A percentile compares a stretch with the other conserved stretches of the same genome.
Conservation (phyloP, 306 rosid genomes). For the Casuarina equisetifolia region DNA sequence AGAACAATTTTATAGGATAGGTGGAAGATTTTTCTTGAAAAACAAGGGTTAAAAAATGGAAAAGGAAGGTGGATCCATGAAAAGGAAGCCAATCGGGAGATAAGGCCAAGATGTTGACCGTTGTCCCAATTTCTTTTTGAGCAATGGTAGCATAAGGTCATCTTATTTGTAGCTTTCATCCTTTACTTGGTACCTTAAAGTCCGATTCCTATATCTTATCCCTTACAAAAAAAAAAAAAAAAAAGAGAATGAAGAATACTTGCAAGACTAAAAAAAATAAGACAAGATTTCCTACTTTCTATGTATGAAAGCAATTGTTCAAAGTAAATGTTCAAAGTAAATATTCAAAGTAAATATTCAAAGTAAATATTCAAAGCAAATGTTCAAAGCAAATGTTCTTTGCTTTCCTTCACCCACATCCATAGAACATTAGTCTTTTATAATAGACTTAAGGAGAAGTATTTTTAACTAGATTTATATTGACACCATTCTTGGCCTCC, state of each 20-base stretch:
- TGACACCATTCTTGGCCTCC: not conserved
- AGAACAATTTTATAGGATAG: not conserved
- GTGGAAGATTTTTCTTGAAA: not conserved
- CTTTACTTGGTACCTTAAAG: conserved; percentile 20
- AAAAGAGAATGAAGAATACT: conserved; percentile 31
- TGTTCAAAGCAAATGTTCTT: conserved; percentile 46
- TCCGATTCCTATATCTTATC: conserved; percentile 29
- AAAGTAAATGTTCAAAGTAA: conserved; percentile 51
- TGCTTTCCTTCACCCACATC: conserved; percentile 45
- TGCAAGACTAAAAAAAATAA: conserved; percentile 5
- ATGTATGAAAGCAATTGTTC: conserved; percentile 1
- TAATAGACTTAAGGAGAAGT: not conserved
- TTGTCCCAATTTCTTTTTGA: not conserved
- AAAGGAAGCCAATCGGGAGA: conserved; percentile 17
- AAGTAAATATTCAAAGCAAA: conserved; percentile 51
- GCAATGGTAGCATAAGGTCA: conserved; percentile 10
- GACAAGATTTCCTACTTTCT: conserved; percentile 24
- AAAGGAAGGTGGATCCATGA: not conserved
- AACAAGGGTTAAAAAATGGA: not conserved
- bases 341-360: conserved; percentile 56
- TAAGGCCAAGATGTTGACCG: not conserved
- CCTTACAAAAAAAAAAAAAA: conserved; percentile 11
- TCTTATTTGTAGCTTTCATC: not conserved
- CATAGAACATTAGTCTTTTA: conserved; percentile 13
- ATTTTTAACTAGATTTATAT: not conserved